phyloP scores from a whole-genome alignment of 345 rosid species.

The Clausena lansium region DNA sequence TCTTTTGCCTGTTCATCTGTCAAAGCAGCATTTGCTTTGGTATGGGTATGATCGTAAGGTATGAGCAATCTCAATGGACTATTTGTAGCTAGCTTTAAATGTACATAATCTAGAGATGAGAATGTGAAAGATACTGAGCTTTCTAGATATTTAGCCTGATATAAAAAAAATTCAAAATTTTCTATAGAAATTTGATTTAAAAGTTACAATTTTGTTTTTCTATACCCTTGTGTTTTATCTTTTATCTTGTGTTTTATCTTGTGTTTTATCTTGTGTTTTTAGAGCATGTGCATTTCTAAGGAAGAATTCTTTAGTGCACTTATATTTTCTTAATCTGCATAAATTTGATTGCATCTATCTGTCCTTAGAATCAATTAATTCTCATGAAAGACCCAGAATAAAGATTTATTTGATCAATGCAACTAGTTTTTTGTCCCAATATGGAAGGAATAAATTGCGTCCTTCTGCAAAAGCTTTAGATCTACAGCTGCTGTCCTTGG shows the following conservation, averaged over 20 bases:
- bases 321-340: not conserved
- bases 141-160: not conserved
- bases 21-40: slow-evolving; percentile 98
- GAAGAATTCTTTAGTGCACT: not conserved
- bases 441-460: not conserved
- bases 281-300: not conserved
- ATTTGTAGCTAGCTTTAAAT: not conserved
- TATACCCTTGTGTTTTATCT: not conserved
- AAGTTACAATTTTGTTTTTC: not conserved
- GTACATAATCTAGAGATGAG: not conserved
- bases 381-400: not conserved
- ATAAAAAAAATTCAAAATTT: not conserved
- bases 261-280: not conserved
- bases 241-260: not conserved
- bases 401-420: not conserved
- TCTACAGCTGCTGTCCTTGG: not conserved
- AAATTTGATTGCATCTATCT: not conserved
- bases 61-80: slow-evolving; percentile 16
- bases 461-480: not conserved
- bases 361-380: not conserved
- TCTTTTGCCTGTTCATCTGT: slow-evolving; percentile 84
- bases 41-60: slow-evolving; percentile 97
- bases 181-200: not conserved
- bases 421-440: not conserved
- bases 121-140: not conserved